Conservation (phyloP, 106 monocot genomes). For the Allium cepa region DNA sequence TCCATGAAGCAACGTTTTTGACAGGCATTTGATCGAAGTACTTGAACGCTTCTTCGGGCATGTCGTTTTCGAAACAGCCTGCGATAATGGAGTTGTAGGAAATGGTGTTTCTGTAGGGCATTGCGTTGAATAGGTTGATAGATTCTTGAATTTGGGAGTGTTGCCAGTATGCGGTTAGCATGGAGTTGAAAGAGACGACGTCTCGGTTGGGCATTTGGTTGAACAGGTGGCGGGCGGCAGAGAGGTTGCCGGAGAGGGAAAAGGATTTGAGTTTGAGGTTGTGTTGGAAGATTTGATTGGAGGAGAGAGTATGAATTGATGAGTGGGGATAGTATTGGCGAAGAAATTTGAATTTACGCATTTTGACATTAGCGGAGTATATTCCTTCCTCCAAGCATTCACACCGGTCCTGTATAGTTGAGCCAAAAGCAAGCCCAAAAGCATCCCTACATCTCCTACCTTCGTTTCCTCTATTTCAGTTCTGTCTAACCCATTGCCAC, state of each 20-base stretch:
- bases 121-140: constrained; percentile 28
- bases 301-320: constrained; percentile 1
- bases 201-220: constrained; percentile 48
- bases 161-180: constrained; percentile 49
- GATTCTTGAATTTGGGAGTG: constrained; percentile 25
- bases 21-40: constrained; percentile 35
- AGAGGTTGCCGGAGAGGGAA: constrained; percentile 28
- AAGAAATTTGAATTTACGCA: not conserved
- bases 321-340: not conserved
- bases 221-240: constrained; percentile 42
- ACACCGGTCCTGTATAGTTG: too few species aligned
- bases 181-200: constrained; percentile 47
- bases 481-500: too few species aligned
- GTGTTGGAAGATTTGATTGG: constrained; percentile 16
- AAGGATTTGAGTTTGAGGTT: constrained; percentile 35
- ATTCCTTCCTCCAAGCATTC: too few species aligned
- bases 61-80: constrained; percentile 31
- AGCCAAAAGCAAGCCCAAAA: too few species aligned
- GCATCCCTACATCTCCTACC: too few species aligned
- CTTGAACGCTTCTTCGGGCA: constrained; percentile 28
- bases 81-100: constrained; percentile 66
- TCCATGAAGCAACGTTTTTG: constrained; percentile 49
- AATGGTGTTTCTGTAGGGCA: constrained; percentile 34
- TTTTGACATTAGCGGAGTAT: too few species aligned
- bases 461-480: too few species aligned